Evolutionary conservation across 2,329 filamentous ascomycete species (phyloP), one percentile per base, ranked within the genome.

Genomic region (Monascus ruber): DNA sequence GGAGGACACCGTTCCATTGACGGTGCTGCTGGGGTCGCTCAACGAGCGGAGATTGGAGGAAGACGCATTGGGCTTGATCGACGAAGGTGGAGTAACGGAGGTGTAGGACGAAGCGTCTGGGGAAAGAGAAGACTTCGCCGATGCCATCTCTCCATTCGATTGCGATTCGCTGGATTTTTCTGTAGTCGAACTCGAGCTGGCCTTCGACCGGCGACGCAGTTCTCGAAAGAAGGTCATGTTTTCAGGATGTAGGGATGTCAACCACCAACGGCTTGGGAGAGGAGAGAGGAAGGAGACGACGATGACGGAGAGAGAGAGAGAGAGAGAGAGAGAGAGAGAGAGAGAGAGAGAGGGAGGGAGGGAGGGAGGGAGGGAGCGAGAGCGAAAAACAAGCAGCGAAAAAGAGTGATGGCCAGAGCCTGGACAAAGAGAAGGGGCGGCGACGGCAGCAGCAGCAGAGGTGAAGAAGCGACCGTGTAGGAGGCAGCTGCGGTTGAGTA

Each of bases 31-130:
- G 38, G 72, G 59, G 48, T 81, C 65, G 41, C 50, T 59, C 31
- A 58, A 47, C 7, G 59, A 54, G 34, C 63, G 75, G 32, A 83
- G 66, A 54, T 83, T 74, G 6, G 82, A 70, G 26, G 76, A 74
- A 24, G 79, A 77, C 46, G 81, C 75, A 42, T 81, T 80, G 42
- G 77, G 73, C 35, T 77, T 73, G 48, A 78, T 70, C 36, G 82
- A 72, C n/a, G 81, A 83, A 0, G 85, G 83, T 31, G 85, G 83
- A 36, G 85, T 87, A 34, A 81, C 67, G 36, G 81, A 81, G 52
- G 79, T 85, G 40, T 71, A 63, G 24, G 56, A 59, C 27, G 69
- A 64, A 3, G 76, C 79, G 51, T 72, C 76, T 43, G 79, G 56
- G 3, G 76, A 80, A 8, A 76, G 79, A 6, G 76, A 73, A 8